These are phyloP conservation scores for Mycena citricolor DNA, from an alignment of 1,284 basidiomycete genomes.

Conservation along the genomic window DNA sequence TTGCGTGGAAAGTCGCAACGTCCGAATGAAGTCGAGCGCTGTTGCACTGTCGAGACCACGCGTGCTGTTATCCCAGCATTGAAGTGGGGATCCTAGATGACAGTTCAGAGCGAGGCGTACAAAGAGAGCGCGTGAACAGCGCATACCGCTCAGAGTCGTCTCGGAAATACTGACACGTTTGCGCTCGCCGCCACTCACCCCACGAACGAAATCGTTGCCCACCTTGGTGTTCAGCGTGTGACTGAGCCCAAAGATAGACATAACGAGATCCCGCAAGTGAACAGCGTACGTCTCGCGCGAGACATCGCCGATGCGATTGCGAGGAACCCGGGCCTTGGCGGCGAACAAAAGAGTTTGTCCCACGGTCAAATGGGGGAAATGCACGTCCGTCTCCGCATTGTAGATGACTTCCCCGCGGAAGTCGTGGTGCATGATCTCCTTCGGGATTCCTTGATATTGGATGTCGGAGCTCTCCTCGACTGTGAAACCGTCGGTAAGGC, in stretches of 20 bases:
- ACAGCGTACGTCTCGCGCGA: conserved; percentile 48
- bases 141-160: conserved; percentile 19
- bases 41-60: conserved; percentile 75
- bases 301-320: conserved; percentile 40
- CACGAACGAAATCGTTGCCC: conserved; percentile 74
- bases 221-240: conserved; percentile 62
- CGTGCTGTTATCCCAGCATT: conserved; percentile 35
- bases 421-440: conserved; percentile 49
- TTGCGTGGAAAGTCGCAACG: conserved; percentile 62
- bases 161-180: conserved; percentile 51
- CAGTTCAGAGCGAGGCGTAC: conserved; percentile 3
- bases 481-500: conserved; percentile 32
- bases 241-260: conserved; percentile 72
- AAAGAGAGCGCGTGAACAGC: not conserved
- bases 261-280: conserved; percentile 48
- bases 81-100: conserved; percentile 39
- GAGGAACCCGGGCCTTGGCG: conserved; percentile 59
- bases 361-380: conserved; percentile 76
- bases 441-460: conserved; percentile 64
- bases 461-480: conserved; percentile 56
- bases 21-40: conserved; percentile 63
- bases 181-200: conserved; percentile 80
- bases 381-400: conserved; percentile 71
- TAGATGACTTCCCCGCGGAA: conserved; percentile 71
- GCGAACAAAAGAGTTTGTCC: conserved; percentile 66